Evolutionary conservation across 495 filamentous ascomycete genomes (phyloP), one percentile per base, ranked within the genome.

Genomic region (Trichocladium antarcticum): DNA sequence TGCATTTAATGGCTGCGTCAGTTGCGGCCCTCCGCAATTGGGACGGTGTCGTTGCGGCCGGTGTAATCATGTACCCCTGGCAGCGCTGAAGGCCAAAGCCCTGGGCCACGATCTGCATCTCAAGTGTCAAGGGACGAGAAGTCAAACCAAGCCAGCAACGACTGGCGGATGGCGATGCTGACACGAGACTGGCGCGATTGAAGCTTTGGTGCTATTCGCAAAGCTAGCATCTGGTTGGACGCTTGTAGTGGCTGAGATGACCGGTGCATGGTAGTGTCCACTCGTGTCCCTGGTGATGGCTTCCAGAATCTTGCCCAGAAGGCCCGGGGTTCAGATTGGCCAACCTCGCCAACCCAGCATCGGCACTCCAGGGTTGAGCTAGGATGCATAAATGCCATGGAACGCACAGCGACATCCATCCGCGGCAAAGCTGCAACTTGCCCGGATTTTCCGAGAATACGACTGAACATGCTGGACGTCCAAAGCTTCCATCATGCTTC

Each of bases 291-390:
- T 58, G n/a, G 12, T 42, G 54, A 47, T 51, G 40, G 32, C 45
- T 62, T 62, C 59, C 43, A 57, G 49, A 55, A 54, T 40, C 22
- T 50, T 61, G 59, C n/a, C 56, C 27, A 57, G 56, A 58, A 55
- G 57, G 37, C 37, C n/a, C n/a, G n/a, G n/a, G n/a, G n/a, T n/a
- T n/a, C n/a, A n/a, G n/a, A n/a, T n/a, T n/a, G n/a, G n/a, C n/a
- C n/a, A n/a, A n/a, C n/a, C n/a, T n/a, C n/a, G n/a, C n/a, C n/a
- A n/a, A n/a, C n/a, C n/a, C n/a, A n/a, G n/a, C n/a, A n/a, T n/a
- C n/a, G n/a, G n/a, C n/a, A n/a, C n/a, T n/a, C n/a, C n/a, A n/a
- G n/a, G n/a, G n/a, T n/a, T n/a, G n/a, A n/a, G n/a, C n/a, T n/a
- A n/a, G n/a, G n/a, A n/a, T n/a, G n/a, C n/a, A n/a, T n/a, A n/a